Conservation (phyloP, 2,329 filamentous ascomycete genomes). For the Hirsutella rhossiliensis region DNA sequence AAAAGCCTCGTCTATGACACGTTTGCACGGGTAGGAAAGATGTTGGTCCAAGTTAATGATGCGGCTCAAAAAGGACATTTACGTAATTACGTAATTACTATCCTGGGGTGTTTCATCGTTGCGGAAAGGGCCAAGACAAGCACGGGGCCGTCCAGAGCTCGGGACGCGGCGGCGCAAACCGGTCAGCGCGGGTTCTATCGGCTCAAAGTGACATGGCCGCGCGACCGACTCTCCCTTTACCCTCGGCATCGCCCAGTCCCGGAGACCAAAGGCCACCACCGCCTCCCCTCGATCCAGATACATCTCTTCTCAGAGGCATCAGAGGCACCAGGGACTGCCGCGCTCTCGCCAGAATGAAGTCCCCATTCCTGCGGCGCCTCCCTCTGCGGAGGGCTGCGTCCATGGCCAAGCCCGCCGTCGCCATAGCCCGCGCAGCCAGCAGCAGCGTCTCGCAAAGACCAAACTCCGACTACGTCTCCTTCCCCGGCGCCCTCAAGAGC, state of each 20-base stretch:
- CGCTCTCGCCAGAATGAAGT: conserved; percentile 17
- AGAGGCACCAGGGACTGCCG: not conserved
- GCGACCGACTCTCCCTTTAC: not conserved
- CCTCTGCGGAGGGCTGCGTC: conserved; percentile 13
- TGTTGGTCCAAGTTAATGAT: no score
- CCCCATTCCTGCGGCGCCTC: conserved; percentile 17
- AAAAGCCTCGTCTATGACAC: no score
- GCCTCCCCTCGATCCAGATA: not conserved
- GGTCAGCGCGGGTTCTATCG: conserved; percentile 17
- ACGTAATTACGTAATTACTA: no score
- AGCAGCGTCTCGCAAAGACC: conserved; percentile 44
- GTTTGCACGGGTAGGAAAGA: no score
- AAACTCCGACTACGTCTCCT: conserved; percentile 49
- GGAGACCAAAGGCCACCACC: not conserved
- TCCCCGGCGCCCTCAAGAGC: conserved; percentile 91
- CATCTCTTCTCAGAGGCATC: not conserved
- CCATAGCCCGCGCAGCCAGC: conserved; percentile 21
- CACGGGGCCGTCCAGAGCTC: not conserved
- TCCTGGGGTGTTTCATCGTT: no score
- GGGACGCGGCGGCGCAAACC: not conserved
- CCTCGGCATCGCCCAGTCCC: not conserved
- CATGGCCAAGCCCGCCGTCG: conserved; percentile 10
- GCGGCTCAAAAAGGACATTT: no score
- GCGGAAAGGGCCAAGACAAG: not conserved
- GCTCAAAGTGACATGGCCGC: conserved; percentile 14